Conservation (phyloP, 306 rosid species). For the Fagus sylvatica region DNA sequence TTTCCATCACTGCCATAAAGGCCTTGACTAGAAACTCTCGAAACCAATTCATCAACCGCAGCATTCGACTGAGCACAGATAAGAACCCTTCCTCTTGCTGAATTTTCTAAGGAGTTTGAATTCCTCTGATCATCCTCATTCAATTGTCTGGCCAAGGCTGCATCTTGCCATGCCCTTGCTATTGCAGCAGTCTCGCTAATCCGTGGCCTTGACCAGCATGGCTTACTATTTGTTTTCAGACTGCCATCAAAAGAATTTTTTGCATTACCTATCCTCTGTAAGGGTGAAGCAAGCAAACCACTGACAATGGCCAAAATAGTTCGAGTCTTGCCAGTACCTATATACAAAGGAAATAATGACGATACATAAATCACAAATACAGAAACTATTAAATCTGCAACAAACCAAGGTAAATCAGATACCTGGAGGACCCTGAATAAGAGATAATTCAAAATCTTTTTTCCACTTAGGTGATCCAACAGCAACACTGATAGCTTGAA, state of each 20-base stretch:
- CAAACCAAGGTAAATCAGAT: constrained; percentile 28
- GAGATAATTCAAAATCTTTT: constrained; percentile 66
- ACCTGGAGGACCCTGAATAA: constrained; percentile 99
- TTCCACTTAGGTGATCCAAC: constrained; percentile 45
- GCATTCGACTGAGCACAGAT: constrained; percentile 99
- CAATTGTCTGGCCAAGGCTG: constrained; percentile 86
- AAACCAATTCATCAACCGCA: constrained; percentile 95
- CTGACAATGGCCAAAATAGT: constrained; percentile 95
- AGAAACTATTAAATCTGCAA: constrained; percentile 17
- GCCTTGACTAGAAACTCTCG: constrained; percentile 81
- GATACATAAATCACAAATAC: constrained; percentile 23
- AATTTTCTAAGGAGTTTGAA: constrained; percentile 47
- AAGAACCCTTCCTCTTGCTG: constrained; percentile 71
- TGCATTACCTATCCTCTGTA: constrained; percentile 36
- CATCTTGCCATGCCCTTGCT: constrained; percentile 99
- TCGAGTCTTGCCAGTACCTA: constrained; percentile 96
- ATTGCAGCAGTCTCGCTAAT: constrained; percentile 63
- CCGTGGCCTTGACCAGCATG: constrained; percentile 40
- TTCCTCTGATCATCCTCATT: constrained; percentile 53
- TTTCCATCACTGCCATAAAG: constrained; percentile 74
- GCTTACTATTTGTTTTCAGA: constrained; percentile 37
- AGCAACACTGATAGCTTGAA: constrained; percentile 77
- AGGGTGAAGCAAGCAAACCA: constrained; percentile 69
- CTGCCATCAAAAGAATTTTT: constrained; percentile 34
- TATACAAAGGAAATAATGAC: constrained; percentile 11